Evolutionary conservation across 129 eudicot species (phyloP), one percentile per base, ranked within the genome.

Genomic region (Gnaphalium uliginosum): DNA sequence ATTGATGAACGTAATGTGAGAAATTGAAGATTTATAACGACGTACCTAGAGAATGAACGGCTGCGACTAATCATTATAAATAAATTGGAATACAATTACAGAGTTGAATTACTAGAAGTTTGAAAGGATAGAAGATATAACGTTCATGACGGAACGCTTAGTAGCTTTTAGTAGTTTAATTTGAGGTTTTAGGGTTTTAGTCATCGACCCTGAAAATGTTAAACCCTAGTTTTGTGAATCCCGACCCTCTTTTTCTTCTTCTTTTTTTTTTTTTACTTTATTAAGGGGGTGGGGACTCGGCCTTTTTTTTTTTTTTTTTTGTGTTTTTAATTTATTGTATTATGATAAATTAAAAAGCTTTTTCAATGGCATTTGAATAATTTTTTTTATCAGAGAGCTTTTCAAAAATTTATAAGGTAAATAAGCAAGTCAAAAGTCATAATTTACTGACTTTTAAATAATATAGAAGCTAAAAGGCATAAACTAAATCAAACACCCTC

Each of bases 31-130:
- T 57, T 76, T 62, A 48, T 84, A 56, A 76, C 26, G 18, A 81
- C 48, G 77, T 73, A 69, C 77, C 82, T 84, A 75, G 76, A 65
- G 39, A 76, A 58, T 25, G 64, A 18, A 32, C 84, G 76, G 79
- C 71, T 73, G 54, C 80, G 85, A 54, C 33, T 17, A 35, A 78
- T 66, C 88, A 87, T 87, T 23, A 1, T 77, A 19, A 6, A 33
- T 29, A n/a, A n/a, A n/a, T 61, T 59, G 11, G 23, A 11, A 71
- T 27, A 21, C 14, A 17, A 35, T 24, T 14, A 50, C 17, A 26
- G 14, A 71, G 24, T 30, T 26, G 46, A 67, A 67, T 35, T 4
- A 59, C 22, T 26, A 59, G 14, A 48, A 23, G 61, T 9, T 33
- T 19, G 41, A 33, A 50, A 17, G 4, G 69, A 24, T 10, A 4